These are phyloP conservation scores for Eucalyptus cloeziana DNA, from an alignment of 345 rosid species.

Conservation along the genomic window DNA sequence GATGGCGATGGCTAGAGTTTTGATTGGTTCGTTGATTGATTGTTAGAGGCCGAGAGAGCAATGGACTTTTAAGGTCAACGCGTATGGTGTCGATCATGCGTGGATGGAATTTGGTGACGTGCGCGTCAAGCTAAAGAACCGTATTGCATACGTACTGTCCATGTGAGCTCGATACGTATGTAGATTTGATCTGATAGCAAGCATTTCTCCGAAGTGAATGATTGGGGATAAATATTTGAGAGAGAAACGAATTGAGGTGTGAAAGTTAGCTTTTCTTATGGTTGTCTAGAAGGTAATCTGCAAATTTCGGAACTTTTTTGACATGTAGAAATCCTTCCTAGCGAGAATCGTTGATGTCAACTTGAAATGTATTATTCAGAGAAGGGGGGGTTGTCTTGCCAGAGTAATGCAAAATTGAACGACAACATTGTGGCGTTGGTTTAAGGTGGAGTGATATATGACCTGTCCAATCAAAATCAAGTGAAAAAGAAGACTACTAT, in stretches of 20 bases:
- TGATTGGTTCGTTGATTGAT: neutral
- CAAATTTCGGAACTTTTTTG: neutral
- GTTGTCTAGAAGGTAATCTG: neutral
- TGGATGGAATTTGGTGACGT: neutral
- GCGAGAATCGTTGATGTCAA: neutral
- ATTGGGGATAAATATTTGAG: neutral
- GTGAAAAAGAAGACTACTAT: accelerated
- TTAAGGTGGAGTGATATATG: neutral
- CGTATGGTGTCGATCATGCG: neutral
- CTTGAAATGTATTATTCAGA: neutral
- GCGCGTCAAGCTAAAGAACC: neutral
- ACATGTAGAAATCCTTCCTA: neutral
- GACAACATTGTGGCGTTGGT: accelerated
- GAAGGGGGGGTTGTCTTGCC: neutral
- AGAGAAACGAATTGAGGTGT: neutral
- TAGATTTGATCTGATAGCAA: neutral
- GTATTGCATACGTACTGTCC: neutral
- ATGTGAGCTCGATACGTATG: neutral
- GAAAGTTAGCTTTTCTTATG: accelerated
- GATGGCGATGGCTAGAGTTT: neutral
- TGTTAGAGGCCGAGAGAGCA: neutral
- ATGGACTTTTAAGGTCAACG: neutral
- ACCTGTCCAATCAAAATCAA: neutral
- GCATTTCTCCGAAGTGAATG: neutral
- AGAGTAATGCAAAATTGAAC: neutral